Conservation (phyloP, 805 yeast species). For the Scheffersomyces lignosus region DNA sequence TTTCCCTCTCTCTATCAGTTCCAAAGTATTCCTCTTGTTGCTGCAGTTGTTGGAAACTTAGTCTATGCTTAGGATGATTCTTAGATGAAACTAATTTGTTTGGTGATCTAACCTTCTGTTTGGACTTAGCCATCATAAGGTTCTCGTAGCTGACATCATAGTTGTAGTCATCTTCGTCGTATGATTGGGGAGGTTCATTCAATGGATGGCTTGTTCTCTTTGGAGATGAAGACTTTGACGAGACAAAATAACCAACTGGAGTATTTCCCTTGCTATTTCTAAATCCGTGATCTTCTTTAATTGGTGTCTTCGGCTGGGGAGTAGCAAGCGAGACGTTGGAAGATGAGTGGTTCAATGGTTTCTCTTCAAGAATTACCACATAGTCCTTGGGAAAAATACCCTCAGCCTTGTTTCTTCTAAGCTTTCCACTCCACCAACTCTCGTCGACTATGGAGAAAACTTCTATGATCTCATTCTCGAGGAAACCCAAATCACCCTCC, state of each 20-base stretch:
- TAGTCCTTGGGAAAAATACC: slow-evolving; percentile 90
- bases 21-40: slow-evolving; percentile 16
- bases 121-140: slow-evolving; percentile 4
- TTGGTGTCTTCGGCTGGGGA: slow-evolving; percentile 13
- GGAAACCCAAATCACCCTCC: slow-evolving; percentile 85
- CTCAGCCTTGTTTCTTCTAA: slow-evolving; percentile 74
- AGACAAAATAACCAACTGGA: slow-evolving; percentile 2
- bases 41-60: slow-evolving; percentile 2
- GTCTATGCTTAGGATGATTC: slow-evolving; percentile 17
- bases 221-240: slow-evolving; percentile 7
- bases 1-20: slow-evolving; percentile 26
- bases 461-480: slow-evolving; percentile 90
- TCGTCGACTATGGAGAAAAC: slow-evolving; percentile 82
- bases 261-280: slow-evolving; percentile 5
- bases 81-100: slow-evolving; percentile 15
- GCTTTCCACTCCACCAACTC: slow-evolving; percentile 86
- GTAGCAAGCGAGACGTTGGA: slow-evolving; percentile 17
- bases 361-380: slow-evolving; percentile 55
- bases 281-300: slow-evolving; percentile 8
- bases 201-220: slow-evolving; percentile 6
- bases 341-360: slow-evolving; percentile 16
- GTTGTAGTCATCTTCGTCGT: slow-evolving; percentile 18
- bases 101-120: slow-evolving; percentile 12
- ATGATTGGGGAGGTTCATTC: slow-evolving; percentile 13
- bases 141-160: slow-evolving; percentile 25